A percentile compares a stretch with the other conserved stretches of the same genome.
Conservation (phyloP, 495 filamentous ascomycete species). For the Apodospora peruviana region DNA sequence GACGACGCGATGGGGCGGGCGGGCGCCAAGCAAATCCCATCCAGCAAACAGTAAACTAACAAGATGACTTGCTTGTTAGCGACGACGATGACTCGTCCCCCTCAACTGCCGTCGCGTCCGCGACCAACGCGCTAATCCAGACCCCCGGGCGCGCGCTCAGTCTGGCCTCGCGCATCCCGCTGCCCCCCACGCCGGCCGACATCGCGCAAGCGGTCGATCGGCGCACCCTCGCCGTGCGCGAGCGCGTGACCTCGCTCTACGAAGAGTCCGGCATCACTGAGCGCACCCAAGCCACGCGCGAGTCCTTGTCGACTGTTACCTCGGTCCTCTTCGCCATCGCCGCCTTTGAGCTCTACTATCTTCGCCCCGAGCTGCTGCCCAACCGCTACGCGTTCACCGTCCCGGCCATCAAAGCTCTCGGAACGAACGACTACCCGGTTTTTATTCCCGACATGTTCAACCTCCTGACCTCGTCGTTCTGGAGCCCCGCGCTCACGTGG, state of each 20-base stretch:
- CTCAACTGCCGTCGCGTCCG: constrained; percentile 1
- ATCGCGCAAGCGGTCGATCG: constrained; percentile 80
- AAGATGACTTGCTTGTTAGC: too few species aligned
- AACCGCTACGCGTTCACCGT: constrained; percentile 64
- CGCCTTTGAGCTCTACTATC: constrained; percentile 55
- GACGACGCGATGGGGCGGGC: background rate
- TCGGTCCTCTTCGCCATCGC: constrained; percentile 59
- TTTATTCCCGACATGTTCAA: constrained; percentile 76
- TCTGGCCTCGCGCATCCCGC: constrained; percentile 45
- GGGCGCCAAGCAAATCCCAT: background rate
- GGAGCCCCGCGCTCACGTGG: constrained; percentile 79
- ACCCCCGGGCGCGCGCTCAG: constrained; percentile 54
- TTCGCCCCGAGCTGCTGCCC: constrained; percentile 60
- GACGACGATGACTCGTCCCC: background rate
- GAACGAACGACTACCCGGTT: constrained; percentile 44
- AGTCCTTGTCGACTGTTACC: constrained; percentile 62
- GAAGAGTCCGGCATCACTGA: constrained; percentile 47
- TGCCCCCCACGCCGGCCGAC: constrained; percentile 80
- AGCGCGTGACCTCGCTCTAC: constrained; percentile 42
- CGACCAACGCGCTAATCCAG: constrained; percentile 45
- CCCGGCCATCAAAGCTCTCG: constrained; percentile 54
- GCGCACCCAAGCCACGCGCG: constrained; percentile 54
- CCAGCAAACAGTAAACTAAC: constrained; percentile 6
- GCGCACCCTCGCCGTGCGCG: constrained; percentile 58
- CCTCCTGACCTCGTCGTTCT: constrained; percentile 72